Base-by-base conservation (phyloP, 805 yeast genomes). In the Metschnikowia orientalis region DNA sequence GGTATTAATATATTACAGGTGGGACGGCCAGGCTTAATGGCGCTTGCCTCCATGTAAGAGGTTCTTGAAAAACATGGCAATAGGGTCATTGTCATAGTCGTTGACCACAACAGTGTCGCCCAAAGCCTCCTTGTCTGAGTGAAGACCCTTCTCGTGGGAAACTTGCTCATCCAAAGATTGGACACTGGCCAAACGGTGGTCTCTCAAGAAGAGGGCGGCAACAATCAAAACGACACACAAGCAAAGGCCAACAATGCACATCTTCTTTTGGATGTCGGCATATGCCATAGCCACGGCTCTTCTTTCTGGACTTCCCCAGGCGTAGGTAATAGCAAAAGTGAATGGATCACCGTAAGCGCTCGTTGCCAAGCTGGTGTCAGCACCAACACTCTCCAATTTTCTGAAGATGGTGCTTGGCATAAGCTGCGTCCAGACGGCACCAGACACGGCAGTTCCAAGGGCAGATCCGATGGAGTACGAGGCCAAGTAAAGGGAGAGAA, bases 391-490 rank as follows among this genome's bases (percentile, higher is more conserved):
- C 6, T 29, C 33, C 34, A 60, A 48, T 34, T 67, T 47, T 28
- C 60, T 54, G 19, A 47, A 35, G 30, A 77, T 54, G 45, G 67
- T 50, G 14, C 51, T 47, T 50, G 75, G 81, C 47, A 81, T 59
- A 11, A 65, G 50, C 42, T 78, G 75, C 9, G 83, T 73, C 86
- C 86, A 81, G 26, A 81, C 67, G 18, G 86, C 85, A 44, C 86
- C 87, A 13, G 84, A 69, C 15, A 81, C 70, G 15, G 81, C 57
- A 19, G 70, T 56, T 14, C 88, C 88, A 30, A 80, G 45, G 4
- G 84, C 82, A 8, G 75, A 54, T 6, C 89, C 89, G 36, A 81
- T 64, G 44, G 73, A 69, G 53, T 77, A 79, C 14, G 71, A 53
- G 2, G 86, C 66, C 44, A 75, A 62, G 56, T 73, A 75, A 24